Evolutionary conservation across 164 flowering plant genomes (phyloP), one percentile per base, ranked within the genome.

Genomic region (Hamamelis virginiana): DNA sequence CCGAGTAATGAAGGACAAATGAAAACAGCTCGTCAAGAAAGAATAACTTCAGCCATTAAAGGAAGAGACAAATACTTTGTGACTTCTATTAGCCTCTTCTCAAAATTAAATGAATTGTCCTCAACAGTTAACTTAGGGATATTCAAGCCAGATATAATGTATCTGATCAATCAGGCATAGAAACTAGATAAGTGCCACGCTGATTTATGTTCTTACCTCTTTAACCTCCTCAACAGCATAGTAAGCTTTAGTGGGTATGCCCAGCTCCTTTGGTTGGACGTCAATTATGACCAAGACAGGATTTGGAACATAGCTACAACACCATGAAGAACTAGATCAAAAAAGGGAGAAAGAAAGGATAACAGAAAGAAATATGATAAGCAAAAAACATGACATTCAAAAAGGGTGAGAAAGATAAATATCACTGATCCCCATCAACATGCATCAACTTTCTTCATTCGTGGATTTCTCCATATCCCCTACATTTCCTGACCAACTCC

Each of bases 231-330:
- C 98, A 67, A 96, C 95, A 74, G 87, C 92, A 78, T 76, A 96
- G 78, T 96, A 93, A 23, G 99, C 99, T 73, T 93, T 91, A 11
- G 97, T 91, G 64, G 99, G 99, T 65, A 93, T 88, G 73, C 98
- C 99, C 44, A 96, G 80, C 80, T 96, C 97, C 75, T 86, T 89
- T 27, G 98, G 99, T 74, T 96, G 97, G 57, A 96, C 99, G 79
- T 96, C 99, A 66, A 96, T 91, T 18, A 96, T 96, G 59, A 96
- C 99, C 84, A 96, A 79, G 14, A 91, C 96, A 64, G 99, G 99
- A 76, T 86, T 93, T 11, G 97, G 87, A 23, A 91, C 97, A 79
- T 95, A 95, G 77, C 99, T 92, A 82, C 65, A 78, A 53, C 14
- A 59, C 19, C 59, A 76, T 33, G 56, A 50, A 22, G 5, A 19